phyloP scores from a whole-genome alignment of 768 basidiomycete genomes.

The Mycena vitilis region DNA sequence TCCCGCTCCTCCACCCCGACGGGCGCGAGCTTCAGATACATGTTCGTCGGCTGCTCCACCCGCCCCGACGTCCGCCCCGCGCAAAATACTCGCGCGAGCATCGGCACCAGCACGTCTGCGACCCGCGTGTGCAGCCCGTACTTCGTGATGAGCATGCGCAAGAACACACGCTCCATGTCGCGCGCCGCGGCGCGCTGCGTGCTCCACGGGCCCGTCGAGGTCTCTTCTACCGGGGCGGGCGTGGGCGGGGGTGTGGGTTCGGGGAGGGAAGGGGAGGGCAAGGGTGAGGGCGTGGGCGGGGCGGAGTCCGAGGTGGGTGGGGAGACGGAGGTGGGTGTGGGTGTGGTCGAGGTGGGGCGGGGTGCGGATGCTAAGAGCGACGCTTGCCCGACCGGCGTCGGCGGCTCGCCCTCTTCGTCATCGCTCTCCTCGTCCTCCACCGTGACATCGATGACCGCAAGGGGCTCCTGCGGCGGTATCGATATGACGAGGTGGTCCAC shows the following conservation, averaged over 20 bases:
- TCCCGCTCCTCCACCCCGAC: conserved; percentile 14
- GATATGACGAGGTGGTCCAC: conserved; percentile 35
- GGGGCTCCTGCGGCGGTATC: conserved; percentile 29
- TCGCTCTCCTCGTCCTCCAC: conserved; percentile 5
- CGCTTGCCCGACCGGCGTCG: conserved; percentile 21
- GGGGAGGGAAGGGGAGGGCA: not conserved
- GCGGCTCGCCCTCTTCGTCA: not conserved
- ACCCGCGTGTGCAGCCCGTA: conserved; percentile 51
- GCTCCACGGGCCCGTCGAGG: conserved; percentile 24
- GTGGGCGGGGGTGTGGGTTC: too few species aligned
- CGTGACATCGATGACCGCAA: conserved; percentile 21
- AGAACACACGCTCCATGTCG: conserved; percentile 53
- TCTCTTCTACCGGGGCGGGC: not conserved
- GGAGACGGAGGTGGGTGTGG: conserved; percentile 2
- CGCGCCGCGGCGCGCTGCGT: conserved; percentile 12
- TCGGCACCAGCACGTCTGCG: conserved; percentile 42
- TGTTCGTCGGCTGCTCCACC: conserved; percentile 16
- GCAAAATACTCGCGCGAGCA: conserved; percentile 37
- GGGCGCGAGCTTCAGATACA: conserved; percentile 36
- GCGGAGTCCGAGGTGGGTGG: not conserved
- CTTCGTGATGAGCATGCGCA: conserved; percentile 52
- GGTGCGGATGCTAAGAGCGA: not conserved
- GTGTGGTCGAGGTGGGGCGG: conserved; percentile 28
- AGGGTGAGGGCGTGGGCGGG: not conserved
- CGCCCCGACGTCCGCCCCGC: not conserved